These are phyloP conservation scores for Xylaria hypoxylon DNA, from an alignment of 2,329 filamentous ascomycete species.

Conservation along the genomic window DNA sequence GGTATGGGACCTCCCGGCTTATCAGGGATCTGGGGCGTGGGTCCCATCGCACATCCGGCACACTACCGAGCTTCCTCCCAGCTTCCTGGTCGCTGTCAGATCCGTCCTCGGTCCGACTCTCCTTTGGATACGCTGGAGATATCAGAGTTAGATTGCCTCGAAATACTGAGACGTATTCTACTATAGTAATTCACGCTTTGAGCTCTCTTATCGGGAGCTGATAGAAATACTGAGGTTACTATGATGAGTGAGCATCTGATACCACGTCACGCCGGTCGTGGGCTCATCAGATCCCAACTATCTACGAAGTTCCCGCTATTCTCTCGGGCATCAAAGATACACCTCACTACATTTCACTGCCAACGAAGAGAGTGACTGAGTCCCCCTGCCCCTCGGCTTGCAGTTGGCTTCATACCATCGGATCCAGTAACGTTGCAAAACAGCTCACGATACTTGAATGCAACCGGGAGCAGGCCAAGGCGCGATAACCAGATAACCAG, in stretches of 20 bases:
- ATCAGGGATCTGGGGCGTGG: constrained; percentile 28
- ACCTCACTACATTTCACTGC: constrained; percentile 13
- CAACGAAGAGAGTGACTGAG: neutral
- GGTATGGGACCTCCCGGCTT: constrained; percentile 20
- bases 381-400: constrained; percentile 1
- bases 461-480: constrained; percentile 28
- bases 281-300: neutral
- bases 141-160: constrained; percentile 1
- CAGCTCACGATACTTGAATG: constrained; percentile 30
- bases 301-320: constrained; percentile 2
- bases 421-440: constrained; percentile 40
- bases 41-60: constrained; percentile 28
- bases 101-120: constrained; percentile 30
- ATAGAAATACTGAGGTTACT: neutral
- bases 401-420: constrained; percentile 18
- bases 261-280: constrained; percentile 19
- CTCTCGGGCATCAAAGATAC: neutral
- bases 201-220: neutral
- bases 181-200: neutral
- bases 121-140: constrained; percentile 8
- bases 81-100: constrained; percentile 24
- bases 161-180: neutral
- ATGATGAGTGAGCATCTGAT: constrained; percentile 11
- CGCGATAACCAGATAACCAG: constrained; percentile 13
- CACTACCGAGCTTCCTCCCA: constrained; percentile 26